phyloP scores from a whole-genome alignment of 139 green algal genomes.

The Chlorella sp. region DNA sequence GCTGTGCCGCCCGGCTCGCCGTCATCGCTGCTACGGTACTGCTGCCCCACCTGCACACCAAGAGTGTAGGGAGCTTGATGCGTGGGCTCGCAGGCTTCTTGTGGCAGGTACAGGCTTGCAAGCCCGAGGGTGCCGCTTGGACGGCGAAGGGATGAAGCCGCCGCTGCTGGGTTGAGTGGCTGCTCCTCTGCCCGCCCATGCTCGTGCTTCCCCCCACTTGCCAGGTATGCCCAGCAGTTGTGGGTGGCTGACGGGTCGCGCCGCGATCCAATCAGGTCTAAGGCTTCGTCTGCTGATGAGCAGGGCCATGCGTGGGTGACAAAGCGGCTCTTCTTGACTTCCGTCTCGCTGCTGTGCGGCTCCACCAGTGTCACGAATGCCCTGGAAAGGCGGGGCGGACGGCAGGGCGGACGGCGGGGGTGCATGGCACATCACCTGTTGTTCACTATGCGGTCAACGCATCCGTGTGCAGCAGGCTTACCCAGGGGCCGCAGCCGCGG shows the following conservation, averaged over 20 bases:
- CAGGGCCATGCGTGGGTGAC: conserved; percentile 74
- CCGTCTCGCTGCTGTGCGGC: conserved; percentile 2
- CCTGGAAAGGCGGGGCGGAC: not conserved
- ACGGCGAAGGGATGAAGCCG: not conserved
- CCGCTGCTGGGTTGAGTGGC: too few relatives aligned
- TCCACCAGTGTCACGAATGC: conserved; percentile 19
- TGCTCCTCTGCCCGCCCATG: not conserved
- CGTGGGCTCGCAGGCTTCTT: too few relatives aligned
- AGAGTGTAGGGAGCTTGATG: not conserved
- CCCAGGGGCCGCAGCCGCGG: not conserved
- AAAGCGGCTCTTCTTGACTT: conserved; percentile 82
- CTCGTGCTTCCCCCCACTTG: not conserved
- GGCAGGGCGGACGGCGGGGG: too few relatives aligned
- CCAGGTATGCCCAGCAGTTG: conserved; percentile 82
- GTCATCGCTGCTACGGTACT: conserved; percentile 78
- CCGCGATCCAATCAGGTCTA: conserved; percentile 49
- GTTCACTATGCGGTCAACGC: too few relatives aligned
- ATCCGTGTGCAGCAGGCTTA: not conserved
- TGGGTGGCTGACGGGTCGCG: conserved; percentile 69
- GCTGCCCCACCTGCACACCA: conserved; percentile 17
- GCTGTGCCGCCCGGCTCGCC: conserved; percentile 88
- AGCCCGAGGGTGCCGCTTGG: too few relatives aligned
- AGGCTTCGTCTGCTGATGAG: conserved; percentile 49
- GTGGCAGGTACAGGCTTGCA: not conserved
- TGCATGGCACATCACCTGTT: too few relatives aligned